Conservation (phyloP, 2,329 filamentous ascomycete species). For the Pestalotiopsis sp. region DNA sequence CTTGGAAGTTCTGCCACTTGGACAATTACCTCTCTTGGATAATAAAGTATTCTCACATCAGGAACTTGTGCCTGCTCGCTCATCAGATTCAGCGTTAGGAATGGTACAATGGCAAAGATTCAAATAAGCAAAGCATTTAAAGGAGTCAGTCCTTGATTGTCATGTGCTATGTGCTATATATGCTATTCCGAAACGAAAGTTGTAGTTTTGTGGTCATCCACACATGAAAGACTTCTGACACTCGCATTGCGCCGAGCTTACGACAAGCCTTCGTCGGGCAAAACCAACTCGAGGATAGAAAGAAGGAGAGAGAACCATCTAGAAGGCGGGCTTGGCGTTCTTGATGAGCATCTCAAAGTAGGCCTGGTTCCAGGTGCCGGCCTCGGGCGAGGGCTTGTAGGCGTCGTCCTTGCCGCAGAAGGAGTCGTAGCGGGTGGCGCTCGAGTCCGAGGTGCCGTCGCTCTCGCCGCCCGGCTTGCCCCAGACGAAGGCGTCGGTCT, state of each 20-base stretch:
- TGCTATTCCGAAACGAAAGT: not conserved
- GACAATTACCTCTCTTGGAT: too few species aligned
- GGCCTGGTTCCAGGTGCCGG: slow-evolving; percentile 66
- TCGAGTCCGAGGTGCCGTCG: slow-evolving; percentile 35
- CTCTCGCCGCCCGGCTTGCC: slow-evolving; percentile 58
- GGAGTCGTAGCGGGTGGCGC: slow-evolving; percentile 45
- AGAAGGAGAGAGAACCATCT: not conserved
- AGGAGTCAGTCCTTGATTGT: not conserved
- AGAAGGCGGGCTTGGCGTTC: slow-evolving; percentile 53
- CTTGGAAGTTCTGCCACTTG: too few species aligned
- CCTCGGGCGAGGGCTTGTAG: slow-evolving; percentile 66
- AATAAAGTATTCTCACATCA: too few species aligned
- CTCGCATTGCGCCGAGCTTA: not conserved
- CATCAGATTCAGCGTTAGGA: too few species aligned
- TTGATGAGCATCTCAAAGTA: slow-evolving; percentile 57
- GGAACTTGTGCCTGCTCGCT: too few species aligned
- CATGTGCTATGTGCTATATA: not conserved
- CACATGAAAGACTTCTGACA: not conserved
- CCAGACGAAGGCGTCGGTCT: slow-evolving; percentile 61
- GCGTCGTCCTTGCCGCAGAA: slow-evolving; percentile 55
- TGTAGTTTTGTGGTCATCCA: too few species aligned
- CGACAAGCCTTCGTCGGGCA: not conserved
- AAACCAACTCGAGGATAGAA: not conserved
- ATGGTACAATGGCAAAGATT: not conserved
- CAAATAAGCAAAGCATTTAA: not conserved